phyloP scores from a whole-genome alignment of 164 flowering plant species.

The grape (Vitis vinifera) region ASM3070453v1 NC_081810.1:5409001-5409500 shows the following conservation, averaged over 20 bases:
- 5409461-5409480: no score
- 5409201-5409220: conserved; percentile 85
- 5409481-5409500: no score
- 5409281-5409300: conserved; percentile 67
- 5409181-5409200: conserved; percentile 64
- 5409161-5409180: conserved; percentile 84
- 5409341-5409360: conserved; percentile 80
- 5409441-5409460: neutral
- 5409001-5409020: no score
- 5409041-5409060: neutral
- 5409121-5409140: conserved; percentile 58
- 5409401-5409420: conserved; percentile 1
- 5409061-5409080: neutral
- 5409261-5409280: conserved; percentile 93
- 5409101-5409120: conserved; percentile 82
- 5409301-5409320: conserved; percentile 66
- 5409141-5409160: conserved; percentile 78
- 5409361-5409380: conserved; percentile 27
- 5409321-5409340: conserved; percentile 75
- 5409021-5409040: no score
- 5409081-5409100: conserved; percentile 43
- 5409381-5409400: conserved; percentile 9
- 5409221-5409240: conserved; percentile 75
- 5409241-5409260: conserved; percentile 67
- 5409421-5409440: neutral